These are phyloP conservation scores for Cladosporium sp. DNA, from an alignment of 2,329 filamentous ascomycete genomes.

Conservation along the genomic window DNA sequence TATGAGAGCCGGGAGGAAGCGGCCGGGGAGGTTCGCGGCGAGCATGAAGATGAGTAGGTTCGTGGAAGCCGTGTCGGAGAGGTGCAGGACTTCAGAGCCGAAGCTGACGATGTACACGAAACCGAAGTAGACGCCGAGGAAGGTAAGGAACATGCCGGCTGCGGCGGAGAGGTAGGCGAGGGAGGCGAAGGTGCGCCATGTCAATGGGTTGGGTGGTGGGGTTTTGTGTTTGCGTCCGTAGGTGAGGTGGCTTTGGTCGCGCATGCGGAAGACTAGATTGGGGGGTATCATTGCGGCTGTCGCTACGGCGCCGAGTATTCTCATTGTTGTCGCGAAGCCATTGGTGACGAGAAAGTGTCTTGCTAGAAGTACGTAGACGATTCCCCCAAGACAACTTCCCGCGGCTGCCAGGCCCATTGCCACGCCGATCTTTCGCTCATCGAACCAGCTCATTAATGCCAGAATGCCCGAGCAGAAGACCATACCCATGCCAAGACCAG, in stretches of 20 bases:
- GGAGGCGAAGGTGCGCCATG: constrained; percentile 11
- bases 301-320: constrained; percentile 20
- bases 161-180: constrained; percentile 23
- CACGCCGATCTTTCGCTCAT: constrained; percentile 28
- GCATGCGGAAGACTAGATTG: constrained; percentile 21
- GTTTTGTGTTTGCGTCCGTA: background rate
- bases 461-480: constrained; percentile 29
- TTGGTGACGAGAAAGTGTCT: constrained; percentile 27
- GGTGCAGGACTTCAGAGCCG: constrained; percentile 24
- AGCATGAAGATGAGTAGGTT: constrained; percentile 33
- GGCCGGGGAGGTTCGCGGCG: constrained; percentile 28
- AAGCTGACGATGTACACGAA: constrained; percentile 33
- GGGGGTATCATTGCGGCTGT: constrained; percentile 22
- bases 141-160: constrained; percentile 30
- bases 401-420: constrained; percentile 32
- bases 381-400: constrained; percentile 33
- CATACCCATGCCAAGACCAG: constrained; percentile 32
- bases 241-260: constrained; percentile 14
- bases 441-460: constrained; percentile 34
- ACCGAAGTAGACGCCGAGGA: constrained; percentile 32
- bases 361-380: constrained; percentile 31
- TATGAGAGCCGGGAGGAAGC: constrained; percentile 30
- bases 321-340: constrained; percentile 32
- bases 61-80: constrained; percentile 20
- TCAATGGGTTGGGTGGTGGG: background rate